A percentile compares a stretch with the other conserved stretches of the same genome.
Evolutionary conservation across 2,329 filamentous ascomycete genomes (phyloP).

Genomic region (Sporothrix inflata): DNA sequence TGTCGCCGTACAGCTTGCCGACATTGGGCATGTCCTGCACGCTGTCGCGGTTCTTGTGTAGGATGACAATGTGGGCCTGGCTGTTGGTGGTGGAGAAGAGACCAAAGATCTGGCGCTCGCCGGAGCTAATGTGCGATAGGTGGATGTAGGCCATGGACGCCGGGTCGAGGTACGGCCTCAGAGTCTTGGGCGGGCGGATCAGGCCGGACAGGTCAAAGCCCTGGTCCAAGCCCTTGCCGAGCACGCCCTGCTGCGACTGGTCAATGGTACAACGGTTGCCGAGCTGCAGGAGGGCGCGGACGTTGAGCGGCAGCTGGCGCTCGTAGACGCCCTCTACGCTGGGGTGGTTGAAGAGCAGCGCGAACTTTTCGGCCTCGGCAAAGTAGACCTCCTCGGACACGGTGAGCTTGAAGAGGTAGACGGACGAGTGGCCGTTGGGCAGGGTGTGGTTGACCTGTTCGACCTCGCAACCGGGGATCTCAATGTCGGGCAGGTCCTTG

Average conservation of each 20-base stretch:
- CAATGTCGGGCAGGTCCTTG: slow-evolving; percentile 84
- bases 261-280: slow-evolving; percentile 94
- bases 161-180: slow-evolving; percentile 71
- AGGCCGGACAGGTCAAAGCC: slow-evolving; percentile 86
- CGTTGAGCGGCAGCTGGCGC: slow-evolving; percentile 82
- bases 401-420: slow-evolving; percentile 90
- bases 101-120: slow-evolving; percentile 90
- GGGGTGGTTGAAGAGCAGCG: slow-evolving; percentile 82
- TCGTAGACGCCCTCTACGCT: slow-evolving; percentile 98
- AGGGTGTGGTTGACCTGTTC: slow-evolving; percentile 93
- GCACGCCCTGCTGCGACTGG: slow-evolving; percentile 82
- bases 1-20: slow-evolving; percentile 82
- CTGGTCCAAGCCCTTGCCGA: slow-evolving; percentile 89
- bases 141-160: slow-evolving; percentile 82
- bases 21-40: slow-evolving; percentile 86
- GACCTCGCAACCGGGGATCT: slow-evolving; percentile 81
- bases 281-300: slow-evolving; percentile 84
- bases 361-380: slow-evolving; percentile 79
- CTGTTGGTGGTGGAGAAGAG: slow-evolving; percentile 82
- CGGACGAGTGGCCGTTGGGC: slow-evolving; percentile 91
- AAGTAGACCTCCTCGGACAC: slow-evolving; percentile 89
- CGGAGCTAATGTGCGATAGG: slow-evolving; percentile 87
- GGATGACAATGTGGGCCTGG: slow-evolving; percentile 84
- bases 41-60: slow-evolving; percentile 78
- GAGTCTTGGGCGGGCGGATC: slow-evolving; percentile 64